Conservation (phyloP, 495 filamentous ascomycete genomes). For the Penicillium verhagenii region DNA sequence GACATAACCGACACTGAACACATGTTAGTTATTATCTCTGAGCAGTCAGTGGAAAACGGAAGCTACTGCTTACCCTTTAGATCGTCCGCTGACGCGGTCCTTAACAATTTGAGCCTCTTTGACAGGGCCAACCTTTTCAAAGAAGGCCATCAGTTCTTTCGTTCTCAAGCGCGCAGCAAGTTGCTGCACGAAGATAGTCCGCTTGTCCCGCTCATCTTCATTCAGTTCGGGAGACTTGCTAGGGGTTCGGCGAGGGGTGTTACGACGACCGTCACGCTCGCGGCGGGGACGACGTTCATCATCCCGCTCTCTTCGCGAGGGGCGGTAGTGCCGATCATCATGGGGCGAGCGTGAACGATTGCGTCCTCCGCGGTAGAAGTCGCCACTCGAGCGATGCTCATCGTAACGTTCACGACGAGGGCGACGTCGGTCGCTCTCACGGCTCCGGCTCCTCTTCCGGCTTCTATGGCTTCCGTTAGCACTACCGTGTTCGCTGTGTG, state of each 20-base stretch:
- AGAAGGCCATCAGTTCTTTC: conserved; percentile 91
- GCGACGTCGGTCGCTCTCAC: conserved; percentile 74
- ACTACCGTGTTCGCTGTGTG: conserved; percentile 75
- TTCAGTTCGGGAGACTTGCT: conserved; percentile 66
- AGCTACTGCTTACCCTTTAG: conserved; percentile 80
- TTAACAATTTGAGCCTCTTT: conserved; percentile 99
- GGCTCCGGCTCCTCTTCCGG: conserved; percentile 79
- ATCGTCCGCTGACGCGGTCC: conserved; percentile 92
- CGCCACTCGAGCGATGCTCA: conserved; percentile 63
- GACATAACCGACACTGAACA: conserved; percentile 90
- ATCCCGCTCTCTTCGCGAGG: conserved; percentile 38
- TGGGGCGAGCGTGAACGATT: conserved; percentile 75
- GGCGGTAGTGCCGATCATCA: conserved; percentile 73
- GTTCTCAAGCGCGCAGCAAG: conserved; percentile 89
- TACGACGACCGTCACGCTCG: conserved; percentile 55
- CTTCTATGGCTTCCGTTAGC: conserved; percentile 79
- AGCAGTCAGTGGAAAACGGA: neutral
- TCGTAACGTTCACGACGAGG: conserved; percentile 75
- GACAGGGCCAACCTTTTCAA: conserved; percentile 93
- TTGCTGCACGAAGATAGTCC: conserved; percentile 98
- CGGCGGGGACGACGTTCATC: conserved; percentile 40
- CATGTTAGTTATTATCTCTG: conserved; percentile 8
- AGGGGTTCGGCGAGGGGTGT: conserved; percentile 46
- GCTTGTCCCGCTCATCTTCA: conserved; percentile 93
- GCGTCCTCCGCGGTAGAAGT: conserved; percentile 73